Evolutionary conservation across 352 stramenopile genomes (phyloP), one percentile per base, ranked within the genome.

Genomic region (Phytophthora sojae): DNA sequence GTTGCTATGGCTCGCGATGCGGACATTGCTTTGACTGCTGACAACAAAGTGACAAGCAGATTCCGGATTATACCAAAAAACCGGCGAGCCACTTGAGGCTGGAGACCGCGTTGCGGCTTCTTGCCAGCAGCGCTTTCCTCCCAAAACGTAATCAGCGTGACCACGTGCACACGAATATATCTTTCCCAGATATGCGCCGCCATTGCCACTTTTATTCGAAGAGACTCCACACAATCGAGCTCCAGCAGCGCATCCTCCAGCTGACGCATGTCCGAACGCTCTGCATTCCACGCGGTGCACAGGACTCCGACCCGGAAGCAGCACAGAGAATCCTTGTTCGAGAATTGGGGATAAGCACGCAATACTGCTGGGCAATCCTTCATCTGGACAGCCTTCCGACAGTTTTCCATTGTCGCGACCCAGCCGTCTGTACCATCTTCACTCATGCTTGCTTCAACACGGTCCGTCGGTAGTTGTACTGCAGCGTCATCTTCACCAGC

Each of bases 251-350:
- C 89, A 64, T 93, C 83, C 49, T 93, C 86, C 11, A 96, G 73
- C 50, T 95, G 87, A n/a, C 86, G 84, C 89, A 96, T 95, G 26
- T 94, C 82, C 0, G 89, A 92, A 60, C 89, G 85, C 54, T 94
- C 86, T 4, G 85, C 77, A 59, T 95, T 96, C 89, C 89, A 96
- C 25, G 87, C 86, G 6, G 85, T 71, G 58, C 86, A 95, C 1
- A 96, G 71, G 21, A 91, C 58, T 25, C 61, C 77, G 12, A 85
- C 83, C 32, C 87, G 83, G 54, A 93, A 95, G 51, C 84, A 94
- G 52, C 83, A 86, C 4, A 95, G 64, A 2, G 83, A 63, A 51
- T 94, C 81, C 8, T 74, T 70, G 55, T 88, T 70, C 2, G 78
- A 76, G 35, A 94, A 85, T 58, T 93, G 89, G 11, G 79, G 83